phyloP scores from a whole-genome alignment of 495 filamentous ascomycete species.

The Tetracladium setigerum region DNA sequence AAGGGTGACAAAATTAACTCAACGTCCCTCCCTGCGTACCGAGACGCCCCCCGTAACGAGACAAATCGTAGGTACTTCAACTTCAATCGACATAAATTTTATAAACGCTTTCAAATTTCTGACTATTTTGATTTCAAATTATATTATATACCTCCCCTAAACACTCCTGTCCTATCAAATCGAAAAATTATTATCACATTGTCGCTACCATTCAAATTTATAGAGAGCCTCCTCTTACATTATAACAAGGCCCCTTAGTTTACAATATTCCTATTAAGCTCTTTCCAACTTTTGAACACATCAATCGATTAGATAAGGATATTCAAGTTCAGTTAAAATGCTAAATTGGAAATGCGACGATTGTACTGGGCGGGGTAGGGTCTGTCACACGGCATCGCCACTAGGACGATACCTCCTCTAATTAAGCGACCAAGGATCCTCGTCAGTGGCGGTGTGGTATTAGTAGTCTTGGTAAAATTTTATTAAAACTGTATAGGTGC shows the following conservation, averaged over 20 bases:
- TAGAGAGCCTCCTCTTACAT: background rate
- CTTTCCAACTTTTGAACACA: constrained; percentile 8
- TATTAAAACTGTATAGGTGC: too few relatives aligned
- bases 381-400: constrained; percentile 3
- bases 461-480: constrained; percentile 4
- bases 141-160: constrained; percentile 8
- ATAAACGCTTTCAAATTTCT: constrained; percentile 7
- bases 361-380: constrained; percentile 1
- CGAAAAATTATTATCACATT: background rate
- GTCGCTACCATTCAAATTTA: background rate
- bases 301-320: constrained; percentile 9
- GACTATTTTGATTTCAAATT: constrained; percentile 12
- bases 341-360: constrained; percentile 4
- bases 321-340: constrained; percentile 3
- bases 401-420: constrained; percentile 5
- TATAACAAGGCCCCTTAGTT: constrained; percentile 1
- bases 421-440: constrained; percentile 6
- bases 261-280: constrained; percentile 4
- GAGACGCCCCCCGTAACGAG: constrained; percentile 10
- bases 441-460: constrained; percentile 3
- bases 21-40: too few relatives aligned
- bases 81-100: constrained; percentile 7
- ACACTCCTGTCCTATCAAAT: constrained; percentile 8
- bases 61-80: constrained; percentile 12
- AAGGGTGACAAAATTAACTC: too few relatives aligned